These are phyloP conservation scores for Triticum turgidum DNA, from an alignment of 176 grass and related monocot genomes.

Conservation along the genomic window DNA sequence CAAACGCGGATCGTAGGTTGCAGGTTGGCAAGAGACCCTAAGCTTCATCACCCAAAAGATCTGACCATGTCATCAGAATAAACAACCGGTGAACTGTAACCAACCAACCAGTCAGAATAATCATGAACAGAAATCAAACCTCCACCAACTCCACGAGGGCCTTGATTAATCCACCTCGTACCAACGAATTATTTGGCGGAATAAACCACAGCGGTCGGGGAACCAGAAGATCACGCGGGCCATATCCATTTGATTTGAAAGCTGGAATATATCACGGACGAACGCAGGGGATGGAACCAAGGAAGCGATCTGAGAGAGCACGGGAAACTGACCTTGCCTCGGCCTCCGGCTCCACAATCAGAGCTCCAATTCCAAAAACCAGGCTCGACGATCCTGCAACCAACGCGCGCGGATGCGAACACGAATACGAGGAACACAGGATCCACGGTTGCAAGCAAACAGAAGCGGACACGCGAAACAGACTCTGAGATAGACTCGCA, in stretches of 20 bases:
- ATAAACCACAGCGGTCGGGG: too few relatives aligned
- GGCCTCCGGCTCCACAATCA: too few relatives aligned
- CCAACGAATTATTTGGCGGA: too few relatives aligned
- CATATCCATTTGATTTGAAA: neutral
- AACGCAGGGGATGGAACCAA: neutral
- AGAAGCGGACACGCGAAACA: neutral
- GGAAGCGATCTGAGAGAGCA: neutral
- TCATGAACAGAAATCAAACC: too few relatives aligned
- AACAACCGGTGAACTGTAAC: too few relatives aligned
- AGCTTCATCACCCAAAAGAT: too few relatives aligned
- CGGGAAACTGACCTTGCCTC: constrained; percentile 45
- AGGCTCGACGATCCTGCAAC: constrained; percentile 15
- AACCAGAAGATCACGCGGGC: neutral
- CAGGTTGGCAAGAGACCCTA: too few relatives aligned
- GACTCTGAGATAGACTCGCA: neutral
- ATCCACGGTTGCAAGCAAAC: neutral
- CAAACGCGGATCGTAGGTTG: neutral
- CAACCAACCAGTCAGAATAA: too few relatives aligned
- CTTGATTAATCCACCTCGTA: constrained; percentile 12
- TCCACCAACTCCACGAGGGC: neutral
- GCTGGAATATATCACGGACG: constrained; percentile 20
- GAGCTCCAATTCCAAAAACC: neutral
- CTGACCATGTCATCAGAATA: too few relatives aligned
- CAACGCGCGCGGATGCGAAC: too few relatives aligned
- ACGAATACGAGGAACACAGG: too few relatives aligned